Evolutionary conservation across 352 stramenopile species (phyloP).

Genomic region (Phytophthora pini): DNA sequence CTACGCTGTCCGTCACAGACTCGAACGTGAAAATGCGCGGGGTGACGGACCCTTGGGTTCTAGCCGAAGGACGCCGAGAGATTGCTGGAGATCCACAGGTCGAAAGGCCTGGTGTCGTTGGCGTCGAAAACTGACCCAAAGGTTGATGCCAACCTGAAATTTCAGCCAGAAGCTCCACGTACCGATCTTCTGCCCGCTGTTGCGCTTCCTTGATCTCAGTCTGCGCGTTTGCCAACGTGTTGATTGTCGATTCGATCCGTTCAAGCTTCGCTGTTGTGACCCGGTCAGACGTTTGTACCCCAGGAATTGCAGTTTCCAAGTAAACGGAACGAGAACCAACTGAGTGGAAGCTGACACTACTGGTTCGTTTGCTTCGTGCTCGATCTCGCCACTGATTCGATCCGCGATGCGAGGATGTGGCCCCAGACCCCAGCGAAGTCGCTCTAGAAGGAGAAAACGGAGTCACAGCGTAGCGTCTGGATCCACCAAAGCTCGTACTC

Average conservation of each 20-base stretch:
- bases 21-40: slow-evolving; percentile 55
- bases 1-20: slow-evolving; percentile 23
- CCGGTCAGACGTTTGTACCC: slow-evolving; percentile 25
- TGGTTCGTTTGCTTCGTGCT: slow-evolving; percentile 16
- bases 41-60: slow-evolving; percentile 16
- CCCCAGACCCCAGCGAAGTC: slow-evolving; percentile 19
- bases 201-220: slow-evolving; percentile 58
- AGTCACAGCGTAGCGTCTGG: slow-evolving; percentile 11
- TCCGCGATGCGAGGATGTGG: slow-evolving; percentile 7
- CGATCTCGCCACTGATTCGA: slow-evolving; percentile 22
- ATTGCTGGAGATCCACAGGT: slow-evolving; percentile 1
- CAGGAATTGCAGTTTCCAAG: slow-evolving; percentile 4
- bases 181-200: slow-evolving; percentile 32
- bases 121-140: slow-evolving; percentile 1
- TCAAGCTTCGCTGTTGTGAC: slow-evolving; percentile 48
- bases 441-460: slow-evolving; percentile 23
- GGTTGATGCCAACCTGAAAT: slow-evolving; percentile 27
- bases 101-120: slow-evolving; percentile 16
- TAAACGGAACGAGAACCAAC: slow-evolving; percentile 3
- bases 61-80: slow-evolving; percentile 8
- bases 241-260: slow-evolving; percentile 55
- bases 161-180: slow-evolving; percentile 47
- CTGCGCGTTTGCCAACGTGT: slow-evolving; percentile 41
- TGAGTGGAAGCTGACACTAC: slow-evolving; percentile 10
- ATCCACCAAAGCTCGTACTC: slow-evolving; percentile 17